Percentiles rank a stretch among this genome's conserved stretches.
Evolutionary conservation across 1,139 yeast species (phyloP).

Genomic region (Taphrina betulina): DNA sequence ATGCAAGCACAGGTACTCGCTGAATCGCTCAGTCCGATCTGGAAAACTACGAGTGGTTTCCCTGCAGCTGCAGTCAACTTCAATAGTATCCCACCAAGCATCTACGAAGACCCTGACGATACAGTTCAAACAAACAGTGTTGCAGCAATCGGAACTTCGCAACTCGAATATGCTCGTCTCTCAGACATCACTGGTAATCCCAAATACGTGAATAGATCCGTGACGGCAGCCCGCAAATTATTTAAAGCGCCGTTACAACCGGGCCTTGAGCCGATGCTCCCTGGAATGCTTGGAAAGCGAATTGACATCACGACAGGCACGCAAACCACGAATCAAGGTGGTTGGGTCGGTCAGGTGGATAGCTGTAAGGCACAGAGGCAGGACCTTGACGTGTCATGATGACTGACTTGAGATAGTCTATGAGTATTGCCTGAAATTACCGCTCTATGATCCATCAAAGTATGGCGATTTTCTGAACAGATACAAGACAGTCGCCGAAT

Average conservation of each 20-base stretch:
- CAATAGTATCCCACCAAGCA: constrained; percentile 41
- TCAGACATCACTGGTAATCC: constrained; percentile 74
- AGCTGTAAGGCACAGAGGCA: constrained; percentile 50
- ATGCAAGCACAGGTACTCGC: constrained; percentile 73
- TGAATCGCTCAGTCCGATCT: constrained; percentile 63
- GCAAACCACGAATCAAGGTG: background rate
- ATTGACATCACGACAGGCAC: constrained; percentile 58
- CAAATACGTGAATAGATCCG: constrained; percentile 74
- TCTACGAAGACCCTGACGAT: constrained; percentile 61
- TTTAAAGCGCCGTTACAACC: constrained; percentile 52
- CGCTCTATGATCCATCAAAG: constrained; percentile 60
- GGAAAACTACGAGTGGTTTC: constrained; percentile 65
- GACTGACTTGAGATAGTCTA: constrained; percentile 46
- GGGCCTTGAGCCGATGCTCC: constrained; percentile 45
- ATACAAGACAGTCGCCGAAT: constrained; percentile 60
- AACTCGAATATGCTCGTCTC: constrained; percentile 80
- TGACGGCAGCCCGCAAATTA: constrained; percentile 64
- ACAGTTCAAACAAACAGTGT: no score
- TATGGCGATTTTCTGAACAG: constrained; percentile 55
- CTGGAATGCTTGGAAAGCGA: constrained; percentile 79
- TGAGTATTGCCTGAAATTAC: constrained; percentile 76
- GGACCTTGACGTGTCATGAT: constrained; percentile 50
- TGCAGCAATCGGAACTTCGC: constrained; percentile 84
- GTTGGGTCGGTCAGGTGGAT: constrained; percentile 53
- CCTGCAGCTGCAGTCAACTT: constrained; percentile 42